These are phyloP conservation scores for Clohesyomyces aquaticus DNA, from an alignment of 495 filamentous ascomycete genomes.

Conservation along the genomic window DNA sequence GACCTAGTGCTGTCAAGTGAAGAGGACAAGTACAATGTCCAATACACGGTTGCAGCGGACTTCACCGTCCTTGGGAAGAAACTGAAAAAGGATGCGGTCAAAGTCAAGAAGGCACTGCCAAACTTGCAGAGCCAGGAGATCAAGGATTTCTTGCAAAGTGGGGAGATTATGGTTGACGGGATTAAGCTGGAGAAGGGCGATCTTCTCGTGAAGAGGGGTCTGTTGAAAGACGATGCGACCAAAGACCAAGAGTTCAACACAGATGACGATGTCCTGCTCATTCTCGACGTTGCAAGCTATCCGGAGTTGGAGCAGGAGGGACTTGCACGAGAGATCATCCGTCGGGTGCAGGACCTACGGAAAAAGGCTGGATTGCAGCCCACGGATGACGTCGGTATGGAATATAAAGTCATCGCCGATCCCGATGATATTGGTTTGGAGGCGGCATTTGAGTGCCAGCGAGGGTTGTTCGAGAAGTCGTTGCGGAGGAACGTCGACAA, in stretches of 20 bases:
- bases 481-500: slow-evolving; percentile 79
- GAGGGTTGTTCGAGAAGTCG: slow-evolving; percentile 72
- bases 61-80: slow-evolving; percentile 96
- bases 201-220: slow-evolving; percentile 77
- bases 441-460: slow-evolving; percentile 72
- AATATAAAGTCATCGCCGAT: slow-evolving; percentile 74
- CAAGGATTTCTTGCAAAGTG: slow-evolving; percentile 67
- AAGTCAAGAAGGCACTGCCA: slow-evolving; percentile 88
- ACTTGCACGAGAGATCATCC: slow-evolving; percentile 79
- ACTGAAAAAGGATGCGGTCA: slow-evolving; percentile 87
- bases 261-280: slow-evolving; percentile 78
- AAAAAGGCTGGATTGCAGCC: slow-evolving; percentile 81
- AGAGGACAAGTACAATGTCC: slow-evolving; percentile 86
- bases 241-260: slow-evolving; percentile 81
- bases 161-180: slow-evolving; percentile 78
- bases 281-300: slow-evolving; percentile 75
- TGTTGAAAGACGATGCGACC: slow-evolving; percentile 68
- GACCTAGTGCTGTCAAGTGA: slow-evolving; percentile 84
- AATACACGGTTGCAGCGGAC: slow-evolving; percentile 85
- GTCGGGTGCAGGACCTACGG: slow-evolving; percentile 76
- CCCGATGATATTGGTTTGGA: slow-evolving; percentile 76
- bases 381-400: slow-evolving; percentile 86
- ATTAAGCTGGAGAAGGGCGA: slow-evolving; percentile 81
- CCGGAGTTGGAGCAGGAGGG: slow-evolving; percentile 76
- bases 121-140: slow-evolving; percentile 77